Evolutionary conservation across 768 basidiomycete species (phyloP).

Genomic region (Sarcomyxa edulis): DNA sequence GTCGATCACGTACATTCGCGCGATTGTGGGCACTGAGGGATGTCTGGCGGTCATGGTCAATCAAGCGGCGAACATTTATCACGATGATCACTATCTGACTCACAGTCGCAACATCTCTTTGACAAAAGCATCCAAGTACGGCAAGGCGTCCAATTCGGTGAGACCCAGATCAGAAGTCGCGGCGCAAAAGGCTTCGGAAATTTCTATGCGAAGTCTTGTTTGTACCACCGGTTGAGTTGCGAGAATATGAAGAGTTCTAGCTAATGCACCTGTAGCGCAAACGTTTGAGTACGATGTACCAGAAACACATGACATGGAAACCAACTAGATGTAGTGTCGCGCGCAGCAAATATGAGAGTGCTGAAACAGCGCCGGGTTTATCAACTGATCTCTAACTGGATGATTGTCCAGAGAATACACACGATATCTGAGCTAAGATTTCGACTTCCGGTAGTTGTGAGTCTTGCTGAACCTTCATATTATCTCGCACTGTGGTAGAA

Average conservation of each 20-base stretch:
- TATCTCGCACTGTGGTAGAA: slow-evolving; percentile 21
- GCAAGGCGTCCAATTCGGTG: slow-evolving; percentile 20
- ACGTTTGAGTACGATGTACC: too few relatives aligned
- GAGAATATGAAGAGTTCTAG: slow-evolving; percentile 22
- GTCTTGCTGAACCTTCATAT: slow-evolving; percentile 18
- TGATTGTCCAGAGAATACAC: too few relatives aligned
- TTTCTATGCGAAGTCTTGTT: slow-evolving; percentile 23
- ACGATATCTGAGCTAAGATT: slow-evolving; percentile 15
- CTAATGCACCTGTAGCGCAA: slow-evolving; percentile 20
- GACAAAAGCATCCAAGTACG: slow-evolving; percentile 27
- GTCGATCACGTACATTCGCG: slow-evolving; percentile 16
- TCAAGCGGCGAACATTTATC: too few relatives aligned
- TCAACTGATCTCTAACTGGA: too few relatives aligned
- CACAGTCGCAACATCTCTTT: slow-evolving; percentile 28
- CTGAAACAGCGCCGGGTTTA: too few relatives aligned
- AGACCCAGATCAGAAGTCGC: slow-evolving; percentile 14
- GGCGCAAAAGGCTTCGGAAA: slow-evolving; percentile 9
- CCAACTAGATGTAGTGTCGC: slow-evolving; percentile 29
- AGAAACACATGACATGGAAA: too few relatives aligned
- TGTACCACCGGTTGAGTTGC: slow-evolving; percentile 23
- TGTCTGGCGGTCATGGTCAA: too few relatives aligned
- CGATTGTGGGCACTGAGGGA: slow-evolving; percentile 13
- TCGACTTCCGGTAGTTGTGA: slow-evolving; percentile 24
- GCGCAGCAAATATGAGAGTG: slow-evolving; percentile 25
- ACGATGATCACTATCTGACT: slow-evolving; percentile 1